phyloP scores from a whole-genome alignment of 2,329 filamentous ascomycete species.

The Harringtonia aguacate region DNA sequence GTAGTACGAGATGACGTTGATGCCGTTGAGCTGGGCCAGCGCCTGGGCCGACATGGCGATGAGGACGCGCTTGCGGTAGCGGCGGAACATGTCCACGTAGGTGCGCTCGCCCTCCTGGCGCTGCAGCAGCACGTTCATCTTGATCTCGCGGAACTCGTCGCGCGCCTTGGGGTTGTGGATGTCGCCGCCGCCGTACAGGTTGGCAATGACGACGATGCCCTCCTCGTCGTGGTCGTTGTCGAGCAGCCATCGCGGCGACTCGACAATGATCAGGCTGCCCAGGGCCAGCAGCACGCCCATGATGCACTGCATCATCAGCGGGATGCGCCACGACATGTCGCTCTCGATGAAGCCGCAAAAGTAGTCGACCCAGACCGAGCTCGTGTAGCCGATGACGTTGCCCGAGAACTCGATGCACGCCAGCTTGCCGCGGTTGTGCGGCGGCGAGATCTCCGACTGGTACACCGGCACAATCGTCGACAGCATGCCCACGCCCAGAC shows the following conservation, averaged over 20 bases:
- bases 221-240: conserved; percentile 98
- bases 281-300: conserved; percentile 82
- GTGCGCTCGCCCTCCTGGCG: conserved; percentile 91
- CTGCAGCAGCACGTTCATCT: conserved; percentile 90
- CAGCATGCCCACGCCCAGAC: conserved; percentile 76
- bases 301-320: conserved; percentile 82
- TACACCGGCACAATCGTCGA: conserved; percentile 91
- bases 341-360: conserved; percentile 84
- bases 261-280: conserved; percentile 87
- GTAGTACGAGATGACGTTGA: conserved; percentile 99
- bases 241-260: conserved; percentile 93
- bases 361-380: conserved; percentile 98
- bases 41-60: conserved; percentile 98
- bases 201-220: conserved; percentile 95
- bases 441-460: conserved; percentile 90
- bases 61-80: conserved; percentile 84
- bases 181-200: conserved; percentile 90
- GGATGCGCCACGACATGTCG: conserved; percentile 82
- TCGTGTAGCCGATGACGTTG: conserved; percentile 91
- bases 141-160: conserved; percentile 96
- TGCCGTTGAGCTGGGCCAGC: conserved; percentile 92
- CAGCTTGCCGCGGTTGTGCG: conserved; percentile 89
- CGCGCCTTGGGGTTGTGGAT: conserved; percentile 87
- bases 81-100: conserved; percentile 88
- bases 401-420: conserved; percentile 98